These are phyloP conservation scores for Stramenopiles sp. DNA, from an alignment of 352 stramenopile species.

Conservation along the genomic window DNA sequence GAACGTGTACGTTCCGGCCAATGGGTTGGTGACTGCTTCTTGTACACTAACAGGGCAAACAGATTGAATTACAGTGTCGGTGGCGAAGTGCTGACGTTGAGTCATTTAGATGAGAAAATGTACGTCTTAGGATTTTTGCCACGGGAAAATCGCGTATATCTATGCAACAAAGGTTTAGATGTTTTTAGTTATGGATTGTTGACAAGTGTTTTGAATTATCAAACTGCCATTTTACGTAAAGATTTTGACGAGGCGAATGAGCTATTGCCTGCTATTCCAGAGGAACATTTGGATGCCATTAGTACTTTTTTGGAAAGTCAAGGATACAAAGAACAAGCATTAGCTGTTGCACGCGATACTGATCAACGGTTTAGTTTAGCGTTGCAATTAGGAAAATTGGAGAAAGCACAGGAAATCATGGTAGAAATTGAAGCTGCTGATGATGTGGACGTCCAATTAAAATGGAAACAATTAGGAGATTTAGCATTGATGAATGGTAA, in stretches of 20 bases:
- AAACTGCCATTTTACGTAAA: constrained; percentile 88
- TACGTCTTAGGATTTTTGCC: constrained; percentile 94
- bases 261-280: constrained; percentile 79
- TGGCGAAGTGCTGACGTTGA: constrained; percentile 93
- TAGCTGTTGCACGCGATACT: constrained; percentile 35
- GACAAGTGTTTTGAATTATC: constrained; percentile 81
- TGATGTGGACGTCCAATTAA: constrained; percentile 81
- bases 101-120: constrained; percentile 78
- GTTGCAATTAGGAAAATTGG: constrained; percentile 83
- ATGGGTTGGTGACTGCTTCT: constrained; percentile 98
- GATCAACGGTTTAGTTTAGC: constrained; percentile 96
- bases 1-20: constrained; percentile 82
- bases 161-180: constrained; percentile 71
- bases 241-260: constrained; percentile 94
- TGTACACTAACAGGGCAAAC: constrained; percentile 83
- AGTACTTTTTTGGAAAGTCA: constrained; percentile 91
- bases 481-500: constrained; percentile 73
- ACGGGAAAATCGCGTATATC: constrained; percentile 91
- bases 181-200: constrained; percentile 54
- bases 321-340: constrained; percentile 91
- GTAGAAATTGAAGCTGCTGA: constrained; percentile 59
- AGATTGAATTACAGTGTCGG: constrained; percentile 98
- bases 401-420: constrained; percentile 78
- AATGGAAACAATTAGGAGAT: constrained; percentile 91
- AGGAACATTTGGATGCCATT: constrained; percentile 53